Conservation (phyloP, 2,329 filamentous ascomycete genomes). For the Capronia epimyces region DNA sequence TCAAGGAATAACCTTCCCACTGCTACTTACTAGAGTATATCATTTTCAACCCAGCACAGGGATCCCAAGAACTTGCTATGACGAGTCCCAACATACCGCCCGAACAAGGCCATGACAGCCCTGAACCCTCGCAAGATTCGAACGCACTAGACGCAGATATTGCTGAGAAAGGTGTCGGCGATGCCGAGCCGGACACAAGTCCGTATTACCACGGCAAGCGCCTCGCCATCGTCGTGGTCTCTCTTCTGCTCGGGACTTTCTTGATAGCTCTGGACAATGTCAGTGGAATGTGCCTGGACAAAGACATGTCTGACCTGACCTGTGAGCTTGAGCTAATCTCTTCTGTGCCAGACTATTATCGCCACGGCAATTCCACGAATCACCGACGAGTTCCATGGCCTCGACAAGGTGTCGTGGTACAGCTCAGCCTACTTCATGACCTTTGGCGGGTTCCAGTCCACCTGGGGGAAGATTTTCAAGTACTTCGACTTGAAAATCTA, state of each 20-base stretch:
- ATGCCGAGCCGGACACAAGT: neutral
- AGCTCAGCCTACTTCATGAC: slow-evolving; percentile 37
- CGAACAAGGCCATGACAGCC: too few species aligned
- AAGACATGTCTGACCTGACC: too few species aligned
- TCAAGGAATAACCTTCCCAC: too few species aligned
- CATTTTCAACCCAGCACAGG: too few species aligned
- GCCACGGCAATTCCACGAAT: slow-evolving; percentile 35
- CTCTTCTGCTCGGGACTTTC: slow-evolving; percentile 8
- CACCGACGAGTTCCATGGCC: slow-evolving; percentile 33
- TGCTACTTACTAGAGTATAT: too few species aligned
- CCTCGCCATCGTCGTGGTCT: slow-evolving; percentile 10
- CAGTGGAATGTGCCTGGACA: too few species aligned
- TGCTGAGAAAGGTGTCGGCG: neutral
- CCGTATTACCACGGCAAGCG: neutral
- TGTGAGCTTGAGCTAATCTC: too few species aligned
- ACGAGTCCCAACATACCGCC: too few species aligned
- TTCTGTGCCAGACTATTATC: slow-evolving; percentile 36
- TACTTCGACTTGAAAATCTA: slow-evolving; percentile 33
- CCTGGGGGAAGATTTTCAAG: slow-evolving; percentile 34
- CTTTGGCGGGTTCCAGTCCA: slow-evolving; percentile 32
- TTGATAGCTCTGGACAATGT: slow-evolving; percentile 13
- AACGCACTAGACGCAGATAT: too few species aligned
- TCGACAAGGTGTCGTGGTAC: slow-evolving; percentile 37
- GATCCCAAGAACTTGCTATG: too few species aligned
- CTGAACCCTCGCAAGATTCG: too few species aligned